Base-by-base conservation (phyloP, 2,329 filamentous ascomycete species). In the Claviceps monticola region DNA sequence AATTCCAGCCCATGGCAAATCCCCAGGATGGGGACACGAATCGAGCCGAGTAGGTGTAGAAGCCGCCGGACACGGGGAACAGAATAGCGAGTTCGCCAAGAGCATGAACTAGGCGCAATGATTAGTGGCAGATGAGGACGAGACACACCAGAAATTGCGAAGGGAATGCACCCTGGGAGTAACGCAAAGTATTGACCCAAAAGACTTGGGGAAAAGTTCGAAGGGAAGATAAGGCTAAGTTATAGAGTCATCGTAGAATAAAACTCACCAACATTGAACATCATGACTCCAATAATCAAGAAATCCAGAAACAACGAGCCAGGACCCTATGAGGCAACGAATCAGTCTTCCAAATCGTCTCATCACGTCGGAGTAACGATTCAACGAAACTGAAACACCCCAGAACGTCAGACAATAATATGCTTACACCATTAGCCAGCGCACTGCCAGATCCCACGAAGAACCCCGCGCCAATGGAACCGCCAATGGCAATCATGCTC, bases 21-120 rank as follows among this genome's bases (percentile, higher is more conserved):
- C 72, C 72, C 73, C 75, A 80, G 3, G 77, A 74, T 34, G 76
- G 76, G 58, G 78, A 76, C 53, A 81, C 76, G 57, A 81, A 81
- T 48, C 78, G 75, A 46, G 71, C 69, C 37, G 74, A 76, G 66
- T 78, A 80, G 19, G 74, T 75, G 60, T 77, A 79, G 69, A 80
- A 80, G 53, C 74, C 75, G 60, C 78, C 78, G 57, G 75, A 77
- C 59, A 80, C 71, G n/a, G 77, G 78, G 55, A 73, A 80, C 63
- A 80, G 69, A 57, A 79, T 72, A 45, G 76, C 74, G 51, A 80
- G 64, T 64, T 80, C 78, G 56, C 76, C 78, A 54, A 80, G 71
- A 55, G 77, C 76, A 59, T 76, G 75, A 54, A 80, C 71, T 64
- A 46, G 3, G 8, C 2, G 46, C 7, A n/a, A 34, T 9, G 4